Base-by-base conservation (phyloP, 1,284 basidiomycete species). In the Peniophora sp. region DNA sequence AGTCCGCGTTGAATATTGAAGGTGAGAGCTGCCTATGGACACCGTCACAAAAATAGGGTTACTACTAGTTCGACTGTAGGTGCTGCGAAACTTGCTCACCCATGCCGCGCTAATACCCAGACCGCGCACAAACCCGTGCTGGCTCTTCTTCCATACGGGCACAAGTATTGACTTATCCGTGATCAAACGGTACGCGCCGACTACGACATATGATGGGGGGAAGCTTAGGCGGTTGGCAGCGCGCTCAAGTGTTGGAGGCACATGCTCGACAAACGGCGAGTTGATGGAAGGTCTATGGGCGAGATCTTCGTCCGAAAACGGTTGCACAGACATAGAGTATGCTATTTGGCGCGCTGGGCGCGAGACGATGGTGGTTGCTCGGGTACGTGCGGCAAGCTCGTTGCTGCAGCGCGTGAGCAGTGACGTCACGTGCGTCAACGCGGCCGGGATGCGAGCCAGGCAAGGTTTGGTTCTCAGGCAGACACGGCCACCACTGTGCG, bases 81-180 rank as follows among this genome's bases (percentile, higher is more conserved):
- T 24, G 46, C 34, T 24, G 47, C 27, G 27, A 15, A 22, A 34
- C 36, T 39, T 12, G 47, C 78, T 50, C 54, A 86, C 87, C 87
- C 88, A 91, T 24, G 76, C 65, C 0, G 75, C 58, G 0, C 84
- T 87, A 43, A 87, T 79, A 6, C 74, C 61, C 0, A 72, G 67
- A 0, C 88, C 88, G 37, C 86, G 69, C 50, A 71, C 61, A 2
- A 75, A 73, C 0, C 82, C 88, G 64, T 90, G 81, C 55, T 73
- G 74, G 60, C 85, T 88, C 64, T 88, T 90, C 55, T 83, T 70
- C 87, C 86, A 90, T 11, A 83, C 79, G 6, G 87, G 85, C 17
- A 71, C 65, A 54, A 76, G 79, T n/a, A 92, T 67, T 9, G 65
- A 64, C 47, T 73, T 68, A 62, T 91, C 88, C 0, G 79, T 86